These are phyloP conservation scores for Xylariales sp. DNA, from an alignment of 2,329 filamentous ascomycete species.

Conservation along the genomic window DNA sequence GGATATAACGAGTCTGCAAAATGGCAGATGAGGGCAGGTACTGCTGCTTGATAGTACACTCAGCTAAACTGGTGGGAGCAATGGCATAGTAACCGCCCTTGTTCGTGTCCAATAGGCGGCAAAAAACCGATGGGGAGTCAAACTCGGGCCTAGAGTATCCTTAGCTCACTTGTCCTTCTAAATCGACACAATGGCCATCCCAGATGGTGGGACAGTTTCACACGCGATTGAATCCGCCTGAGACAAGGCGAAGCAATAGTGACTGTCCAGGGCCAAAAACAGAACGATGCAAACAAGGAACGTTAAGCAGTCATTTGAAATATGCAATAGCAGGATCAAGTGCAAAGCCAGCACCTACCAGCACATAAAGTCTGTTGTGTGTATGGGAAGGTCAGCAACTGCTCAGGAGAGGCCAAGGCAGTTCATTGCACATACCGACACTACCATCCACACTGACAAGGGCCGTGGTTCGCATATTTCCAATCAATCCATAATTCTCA, in stretches of 20 bases:
- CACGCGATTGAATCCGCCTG: too few relatives aligned
- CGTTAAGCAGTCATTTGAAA: too few relatives aligned
- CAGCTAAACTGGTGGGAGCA: conserved; percentile 43
- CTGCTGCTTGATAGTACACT: conserved; percentile 69
- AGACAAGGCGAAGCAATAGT: too few relatives aligned
- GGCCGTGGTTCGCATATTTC: conserved; percentile 76
- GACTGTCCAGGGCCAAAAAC: too few relatives aligned
- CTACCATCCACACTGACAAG: conserved; percentile 71
- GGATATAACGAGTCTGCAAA: conserved; percentile 72
- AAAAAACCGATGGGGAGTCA: conserved; percentile 73
- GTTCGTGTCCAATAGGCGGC: conserved; percentile 67
- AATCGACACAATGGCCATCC: too few relatives aligned
- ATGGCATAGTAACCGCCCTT: conserved; percentile 73
- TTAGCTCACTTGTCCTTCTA: too few relatives aligned
- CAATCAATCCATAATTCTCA: conserved; percentile 76
- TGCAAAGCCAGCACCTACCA: conserved; percentile 45
- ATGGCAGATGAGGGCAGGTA: conserved; percentile 74
- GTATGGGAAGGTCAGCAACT: too few relatives aligned
- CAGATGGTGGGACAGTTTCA: too few relatives aligned
- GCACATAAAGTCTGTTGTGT: conserved; percentile 69
- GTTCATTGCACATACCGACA: conserved; percentile 31
- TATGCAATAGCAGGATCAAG: too few relatives aligned
- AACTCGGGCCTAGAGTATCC: conserved; percentile 65
- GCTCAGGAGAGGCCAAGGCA: neutral
- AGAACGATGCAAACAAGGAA: too few relatives aligned